phyloP scores from a whole-genome alignment of 2,329 filamentous ascomycete genomes.

The Cladophialophora carrionii region DNA sequence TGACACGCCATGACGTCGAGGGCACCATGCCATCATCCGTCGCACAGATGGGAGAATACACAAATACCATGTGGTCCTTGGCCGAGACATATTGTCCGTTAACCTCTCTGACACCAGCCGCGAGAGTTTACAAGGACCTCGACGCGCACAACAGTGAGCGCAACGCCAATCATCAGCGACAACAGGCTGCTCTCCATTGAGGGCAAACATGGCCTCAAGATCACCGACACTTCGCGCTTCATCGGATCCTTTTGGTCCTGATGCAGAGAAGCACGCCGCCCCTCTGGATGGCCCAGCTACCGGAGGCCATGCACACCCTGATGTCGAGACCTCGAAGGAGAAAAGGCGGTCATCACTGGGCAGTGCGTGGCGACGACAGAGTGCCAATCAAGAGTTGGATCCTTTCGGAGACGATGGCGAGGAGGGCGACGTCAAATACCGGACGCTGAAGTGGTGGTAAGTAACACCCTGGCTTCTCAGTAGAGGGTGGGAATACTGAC shows the following conservation, averaged over 20 bases:
- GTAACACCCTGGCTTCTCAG: neutral
- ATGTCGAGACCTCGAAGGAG: slow-evolving; percentile 5
- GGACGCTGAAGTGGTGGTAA: slow-evolving; percentile 35
- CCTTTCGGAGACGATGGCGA: slow-evolving; percentile 31
- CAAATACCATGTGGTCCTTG: neutral
- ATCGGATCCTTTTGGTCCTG: slow-evolving; percentile 23
- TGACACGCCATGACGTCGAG: slow-evolving; percentile 6
- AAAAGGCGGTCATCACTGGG: slow-evolving; percentile 22
- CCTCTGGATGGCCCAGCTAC: neutral
- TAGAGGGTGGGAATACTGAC: neutral
- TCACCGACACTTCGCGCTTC: slow-evolving; percentile 25
- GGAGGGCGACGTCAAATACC: slow-evolving; percentile 33
- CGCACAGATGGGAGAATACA: neutral
- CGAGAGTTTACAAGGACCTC: neutral
- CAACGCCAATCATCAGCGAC: neutral
- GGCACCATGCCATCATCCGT: neutral
- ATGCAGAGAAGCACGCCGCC: slow-evolving; percentile 21
- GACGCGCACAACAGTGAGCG: neutral
- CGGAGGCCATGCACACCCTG: neutral
- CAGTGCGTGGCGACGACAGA: slow-evolving; percentile 19
- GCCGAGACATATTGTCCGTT: neutral
- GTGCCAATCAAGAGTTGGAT: slow-evolving; percentile 23
- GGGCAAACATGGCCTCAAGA: slow-evolving; percentile 19
- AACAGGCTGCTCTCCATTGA: neutral
- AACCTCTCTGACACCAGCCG: neutral